These are phyloP conservation scores for Chaetomiaceae sp. DNA, from an alignment of 2,329 filamentous ascomycete genomes.

Conservation along the genomic window DNA sequence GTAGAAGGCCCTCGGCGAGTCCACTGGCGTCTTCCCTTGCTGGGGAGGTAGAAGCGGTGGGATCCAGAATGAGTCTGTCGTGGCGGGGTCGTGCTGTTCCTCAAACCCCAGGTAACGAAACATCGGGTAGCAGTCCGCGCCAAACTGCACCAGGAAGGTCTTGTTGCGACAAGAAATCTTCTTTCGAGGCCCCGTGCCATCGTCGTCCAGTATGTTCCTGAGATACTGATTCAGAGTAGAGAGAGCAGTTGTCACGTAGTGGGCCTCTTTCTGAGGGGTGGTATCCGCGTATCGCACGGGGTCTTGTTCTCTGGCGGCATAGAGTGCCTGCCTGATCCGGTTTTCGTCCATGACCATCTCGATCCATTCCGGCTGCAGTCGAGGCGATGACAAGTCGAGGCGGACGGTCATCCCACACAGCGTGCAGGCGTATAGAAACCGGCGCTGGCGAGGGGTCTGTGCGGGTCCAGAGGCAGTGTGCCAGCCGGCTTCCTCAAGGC, in stretches of 20 bases:
- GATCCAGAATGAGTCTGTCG: slow-evolving; percentile 35
- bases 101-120: slow-evolving; percentile 45
- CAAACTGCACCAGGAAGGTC: slow-evolving; percentile 49
- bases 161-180: slow-evolving; percentile 53
- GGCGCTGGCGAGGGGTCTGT: slow-evolving; percentile 35
- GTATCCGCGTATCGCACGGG: slow-evolving; percentile 43
- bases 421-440: slow-evolving; percentile 37
- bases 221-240: slow-evolving; percentile 46
- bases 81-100: slow-evolving; percentile 34
- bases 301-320: slow-evolving; percentile 32
- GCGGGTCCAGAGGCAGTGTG: slow-evolving; percentile 20
- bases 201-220: slow-evolving; percentile 40
- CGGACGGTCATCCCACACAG: slow-evolving; percentile 38
- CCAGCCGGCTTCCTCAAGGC: slow-evolving; percentile 1
- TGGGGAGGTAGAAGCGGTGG: slow-evolving; percentile 32
- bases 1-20: slow-evolving; percentile 41
- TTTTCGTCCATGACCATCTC: slow-evolving; percentile 39
- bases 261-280: slow-evolving; percentile 25
- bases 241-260: slow-evolving; percentile 37
- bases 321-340: slow-evolving; percentile 36
- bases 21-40: slow-evolving; percentile 31
- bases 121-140: slow-evolving; percentile 42
- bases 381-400: slow-evolving; percentile 45
- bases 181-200: slow-evolving; percentile 28
- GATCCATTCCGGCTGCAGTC: slow-evolving; percentile 39